Percentiles rank a stretch among this genome's conserved stretches.
phyloP scores from a whole-genome alignment of 1,139 yeast genomes.

The Sugiyamaella grinbergsii region DNA sequence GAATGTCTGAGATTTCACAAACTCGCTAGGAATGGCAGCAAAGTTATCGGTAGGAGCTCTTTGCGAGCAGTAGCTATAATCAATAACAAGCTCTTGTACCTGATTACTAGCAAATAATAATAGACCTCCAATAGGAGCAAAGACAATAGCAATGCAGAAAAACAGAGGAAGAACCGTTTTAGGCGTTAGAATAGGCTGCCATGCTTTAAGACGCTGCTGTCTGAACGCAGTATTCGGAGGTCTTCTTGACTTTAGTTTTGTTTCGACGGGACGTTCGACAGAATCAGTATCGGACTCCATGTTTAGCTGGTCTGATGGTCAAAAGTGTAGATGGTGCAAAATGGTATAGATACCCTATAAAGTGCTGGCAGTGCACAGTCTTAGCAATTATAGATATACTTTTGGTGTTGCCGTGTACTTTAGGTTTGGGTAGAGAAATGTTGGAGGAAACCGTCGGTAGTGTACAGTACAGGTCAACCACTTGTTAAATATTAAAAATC shows the following conservation, averaged over 20 bases:
- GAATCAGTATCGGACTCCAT: conserved; percentile 17
- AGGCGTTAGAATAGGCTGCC: conserved; percentile 86
- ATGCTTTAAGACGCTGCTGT: conserved; percentile 51
- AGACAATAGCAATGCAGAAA: conserved; percentile 71
- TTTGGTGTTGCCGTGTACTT: no score
- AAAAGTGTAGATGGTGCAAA: background rate
- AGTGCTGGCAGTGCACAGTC: no score
- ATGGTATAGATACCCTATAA: no score
- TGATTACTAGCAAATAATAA: conserved; percentile 78
- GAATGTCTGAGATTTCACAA: conserved; percentile 54
- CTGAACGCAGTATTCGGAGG: conserved; percentile 51
- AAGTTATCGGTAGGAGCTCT: conserved; percentile 58
- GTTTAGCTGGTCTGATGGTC: background rate
- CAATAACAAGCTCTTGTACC: conserved; percentile 78
- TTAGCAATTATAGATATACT: no score
- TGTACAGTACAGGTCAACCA: no score
- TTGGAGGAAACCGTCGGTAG: no score
- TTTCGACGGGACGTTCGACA: conserved; percentile 18
- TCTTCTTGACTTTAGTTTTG: conserved; percentile 41
- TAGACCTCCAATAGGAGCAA: conserved; percentile 90
- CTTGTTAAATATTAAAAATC: no score
- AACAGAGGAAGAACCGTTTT: conserved; percentile 83
- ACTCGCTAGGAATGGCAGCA: conserved; percentile 62
- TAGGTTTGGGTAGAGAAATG: no score
- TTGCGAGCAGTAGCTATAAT: conserved; percentile 72